These are phyloP conservation scores for Quercus lobata DNA, from an alignment of 331 rosid species.

Conservation along the genomic window DNA sequence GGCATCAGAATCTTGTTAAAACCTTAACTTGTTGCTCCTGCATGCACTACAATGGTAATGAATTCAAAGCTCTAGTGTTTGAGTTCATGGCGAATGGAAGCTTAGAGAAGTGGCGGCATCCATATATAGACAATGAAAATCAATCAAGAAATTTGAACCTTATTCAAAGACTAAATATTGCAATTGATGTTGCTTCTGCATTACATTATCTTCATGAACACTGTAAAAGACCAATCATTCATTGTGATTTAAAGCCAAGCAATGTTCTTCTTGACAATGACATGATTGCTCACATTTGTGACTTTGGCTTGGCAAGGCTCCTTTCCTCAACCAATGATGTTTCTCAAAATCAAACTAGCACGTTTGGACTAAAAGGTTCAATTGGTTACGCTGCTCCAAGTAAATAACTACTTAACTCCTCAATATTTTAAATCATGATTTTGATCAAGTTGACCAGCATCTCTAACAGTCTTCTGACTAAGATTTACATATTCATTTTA, in stretches of 20 bases:
- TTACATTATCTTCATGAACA: conserved; percentile 1
- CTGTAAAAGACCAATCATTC: neutral
- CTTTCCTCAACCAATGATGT: conserved; percentile 2
- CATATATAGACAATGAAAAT: neutral
- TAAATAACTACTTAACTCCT: neutral
- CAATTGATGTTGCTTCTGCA: neutral
- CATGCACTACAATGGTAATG: neutral
- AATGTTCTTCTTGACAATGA: conserved; percentile 32
- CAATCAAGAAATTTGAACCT: neutral
- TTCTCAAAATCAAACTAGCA: conserved; percentile 14
- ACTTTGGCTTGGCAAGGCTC: conserved; percentile 38
- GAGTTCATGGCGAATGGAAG: conserved; percentile 2
- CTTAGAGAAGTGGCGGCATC: neutral
- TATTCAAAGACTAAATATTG: neutral
- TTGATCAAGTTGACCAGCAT: neutral
- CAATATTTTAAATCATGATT: neutral
- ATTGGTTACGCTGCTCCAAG: conserved; percentile 34
- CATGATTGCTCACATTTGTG: conserved; percentile 30
- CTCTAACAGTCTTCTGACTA: no score
- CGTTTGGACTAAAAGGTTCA: conserved; percentile 31
- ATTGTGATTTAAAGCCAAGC: conserved; percentile 14
- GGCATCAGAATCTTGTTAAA: neutral
- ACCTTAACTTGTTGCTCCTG: neutral
- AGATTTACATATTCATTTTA: no score
- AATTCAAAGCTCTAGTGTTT: neutral